Base-by-base conservation (phyloP, 805 yeast species). In the Nakazawaea ernobii region DNA sequence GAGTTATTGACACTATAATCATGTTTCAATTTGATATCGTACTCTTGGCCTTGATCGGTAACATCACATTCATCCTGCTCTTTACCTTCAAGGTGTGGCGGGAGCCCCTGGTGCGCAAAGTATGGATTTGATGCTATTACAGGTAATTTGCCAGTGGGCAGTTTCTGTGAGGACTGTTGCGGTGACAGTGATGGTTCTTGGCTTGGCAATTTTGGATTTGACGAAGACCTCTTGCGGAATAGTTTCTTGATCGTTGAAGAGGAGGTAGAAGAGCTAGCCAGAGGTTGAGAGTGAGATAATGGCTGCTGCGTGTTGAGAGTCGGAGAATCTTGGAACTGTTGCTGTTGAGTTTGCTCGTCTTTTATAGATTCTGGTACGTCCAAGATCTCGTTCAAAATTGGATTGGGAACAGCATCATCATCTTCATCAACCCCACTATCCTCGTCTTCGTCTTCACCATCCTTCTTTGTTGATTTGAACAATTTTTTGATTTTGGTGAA, bases 71-170 rank as follows among this genome's bases (percentile, higher is more conserved):
- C 65, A 13, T 50, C 53, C 10, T 54, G 28, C 6, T 32, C 36
- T 32, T 48, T 40, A 9, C 33, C 44, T 20, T 50, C 49, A 17
- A 43, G 46, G 53, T 79, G 84, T 2, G 80, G 80, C 4, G 84
- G 83, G 8, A 74, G 58, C 1, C 84, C 84, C 53, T 79, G 84
- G 54, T 74, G 78, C 5, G 73, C 74, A 60, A 79, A 79, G 58
- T 79, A 79, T 24, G 77, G 74, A 56, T 72, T 77, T 13, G 69
- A 63, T n/a, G 40, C 40, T 7, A 46, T 42, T 8, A 55, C 53
- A 5, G 42, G 40, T 10, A 13, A 15, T 32, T 45, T 45, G 8
- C 32, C 14, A 6, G 28, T 40, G 20, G 26, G 26, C 29, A 32
- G 27, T 20, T 20, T 20, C 24, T 20, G 24, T 20, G 24, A 20